phyloP scores from a whole-genome alignment of 140 eudicot species.

The Artemisia princeps region DNA sequence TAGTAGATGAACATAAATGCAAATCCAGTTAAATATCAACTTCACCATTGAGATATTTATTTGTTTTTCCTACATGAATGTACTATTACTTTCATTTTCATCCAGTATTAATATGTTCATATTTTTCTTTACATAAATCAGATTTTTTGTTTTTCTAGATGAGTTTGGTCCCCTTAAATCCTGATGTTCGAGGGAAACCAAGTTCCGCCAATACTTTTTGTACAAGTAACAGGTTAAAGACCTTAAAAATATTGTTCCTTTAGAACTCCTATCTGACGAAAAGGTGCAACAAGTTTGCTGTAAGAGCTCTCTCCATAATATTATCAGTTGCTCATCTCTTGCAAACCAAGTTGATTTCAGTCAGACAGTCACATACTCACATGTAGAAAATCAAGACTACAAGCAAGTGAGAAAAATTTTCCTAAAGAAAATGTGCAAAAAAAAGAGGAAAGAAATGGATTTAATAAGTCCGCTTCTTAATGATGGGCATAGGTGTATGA shows the following conservation, averaged over 20 bases:
- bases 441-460: background rate
- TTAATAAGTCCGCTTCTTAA: background rate
- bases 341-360: background rate
- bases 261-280: background rate
- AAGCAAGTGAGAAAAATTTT: background rate
- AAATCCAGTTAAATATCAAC: too few species aligned
- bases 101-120: too few species aligned
- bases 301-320: background rate
- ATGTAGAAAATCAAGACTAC: background rate
- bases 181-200: background rate
- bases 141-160: background rate
- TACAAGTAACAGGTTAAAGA: background rate
- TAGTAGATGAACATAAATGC: too few species aligned
- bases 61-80: too few species aligned
- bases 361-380: too few species aligned
- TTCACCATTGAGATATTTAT: too few species aligned
- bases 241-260: background rate
- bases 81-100: too few species aligned
- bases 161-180: background rate
- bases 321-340: background rate
- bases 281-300: background rate
- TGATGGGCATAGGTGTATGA: background rate
- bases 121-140: background rate
- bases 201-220: background rate
- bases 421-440: background rate